Conservation (phyloP, 2,329 filamentous ascomycete genomes). For the Boeremia lycopersici region DNA sequence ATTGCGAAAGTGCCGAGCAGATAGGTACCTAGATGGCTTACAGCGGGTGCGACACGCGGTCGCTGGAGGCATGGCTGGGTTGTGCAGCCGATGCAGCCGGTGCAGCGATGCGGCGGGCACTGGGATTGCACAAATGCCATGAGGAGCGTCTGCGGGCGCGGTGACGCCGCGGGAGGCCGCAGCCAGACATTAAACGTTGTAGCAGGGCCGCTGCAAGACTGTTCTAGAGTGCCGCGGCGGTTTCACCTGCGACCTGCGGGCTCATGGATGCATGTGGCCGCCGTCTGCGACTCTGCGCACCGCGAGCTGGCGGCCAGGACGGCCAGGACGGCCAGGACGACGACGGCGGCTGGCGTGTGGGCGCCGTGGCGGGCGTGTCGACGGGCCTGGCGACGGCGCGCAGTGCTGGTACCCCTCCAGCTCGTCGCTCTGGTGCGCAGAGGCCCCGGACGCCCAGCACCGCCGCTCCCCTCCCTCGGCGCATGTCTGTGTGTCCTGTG, state of each 20-base stretch:
- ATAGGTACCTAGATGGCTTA: too few species aligned
- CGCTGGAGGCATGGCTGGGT: not conserved
- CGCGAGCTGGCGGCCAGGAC: slow-evolving; percentile 1
- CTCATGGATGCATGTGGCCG: slow-evolving; percentile 9
- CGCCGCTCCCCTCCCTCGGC: slow-evolving; percentile 4
- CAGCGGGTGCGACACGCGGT: not conserved
- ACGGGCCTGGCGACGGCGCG: not conserved
- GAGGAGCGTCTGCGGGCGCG: slow-evolving; percentile 1
- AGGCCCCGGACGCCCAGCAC: slow-evolving; percentile 10
- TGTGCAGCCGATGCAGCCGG: not conserved
- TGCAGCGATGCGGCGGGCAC: not conserved
- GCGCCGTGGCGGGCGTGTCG: too few species aligned
- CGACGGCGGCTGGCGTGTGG: too few species aligned
- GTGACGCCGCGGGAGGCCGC: slow-evolving; percentile 6
- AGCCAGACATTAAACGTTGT: slow-evolving; percentile 12
- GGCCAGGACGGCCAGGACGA: too few species aligned
- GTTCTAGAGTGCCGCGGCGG: slow-evolving; percentile 17
- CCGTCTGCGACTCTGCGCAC: slow-evolving; percentile 5
- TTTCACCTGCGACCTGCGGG: slow-evolving; percentile 6
- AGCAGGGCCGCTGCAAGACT: slow-evolving; percentile 7
- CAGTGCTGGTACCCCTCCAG: slow-evolving; percentile 14
- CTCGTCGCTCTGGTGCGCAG: slow-evolving; percentile 2
- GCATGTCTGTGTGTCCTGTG: slow-evolving; percentile 7
- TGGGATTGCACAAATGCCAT: slow-evolving; percentile 9
- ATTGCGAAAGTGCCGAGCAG: slow-evolving; percentile 5